A percentile compares a stretch with the other conserved stretches of the same genome.
Conservation (phyloP, 768 basidiomycete genomes). For the Pleurotus djamor region DNA sequence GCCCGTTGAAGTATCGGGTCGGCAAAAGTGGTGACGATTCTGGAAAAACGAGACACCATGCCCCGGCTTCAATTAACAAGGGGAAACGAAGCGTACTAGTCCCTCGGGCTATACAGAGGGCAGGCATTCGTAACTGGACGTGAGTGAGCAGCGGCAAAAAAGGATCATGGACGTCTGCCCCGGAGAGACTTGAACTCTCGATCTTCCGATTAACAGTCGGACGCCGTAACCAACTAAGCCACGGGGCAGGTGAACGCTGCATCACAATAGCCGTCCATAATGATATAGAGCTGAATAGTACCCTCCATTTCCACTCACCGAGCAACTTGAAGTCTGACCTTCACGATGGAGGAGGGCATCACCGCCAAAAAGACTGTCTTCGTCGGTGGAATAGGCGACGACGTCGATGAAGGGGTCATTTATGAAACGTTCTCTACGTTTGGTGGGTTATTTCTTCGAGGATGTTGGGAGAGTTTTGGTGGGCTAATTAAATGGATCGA, state of each 20-base stretch:
- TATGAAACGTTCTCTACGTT: slow-evolving; percentile 85
- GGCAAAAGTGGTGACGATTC: no score
- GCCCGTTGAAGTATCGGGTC: no score
- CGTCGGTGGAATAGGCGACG: slow-evolving; percentile 80
- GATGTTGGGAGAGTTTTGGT: background rate
- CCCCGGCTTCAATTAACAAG: no score
- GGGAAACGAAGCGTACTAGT: no score
- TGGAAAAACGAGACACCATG: no score
- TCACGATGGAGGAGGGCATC: slow-evolving; percentile 79
- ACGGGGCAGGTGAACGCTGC: background rate
- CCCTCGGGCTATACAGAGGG: no score
- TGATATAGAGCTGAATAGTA: background rate
- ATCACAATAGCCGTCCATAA: background rate
- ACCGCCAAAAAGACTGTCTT: slow-evolving; percentile 87
- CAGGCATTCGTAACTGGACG: no score
- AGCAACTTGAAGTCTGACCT: background rate
- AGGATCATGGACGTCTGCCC: background rate
- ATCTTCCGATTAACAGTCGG: slow-evolving; percentile 10
- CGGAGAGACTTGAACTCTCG: slow-evolving; percentile 9
- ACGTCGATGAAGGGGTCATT: slow-evolving; percentile 76
- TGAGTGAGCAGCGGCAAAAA: no score
- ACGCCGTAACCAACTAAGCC: slow-evolving; percentile 9
- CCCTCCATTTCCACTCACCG: background rate
- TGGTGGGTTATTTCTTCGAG: slow-evolving; percentile 45
- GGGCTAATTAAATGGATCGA: slow-evolving; percentile 9